These are phyloP conservation scores for Lasiosphaeriaceae sp. DNA, from an alignment of 495 filamentous ascomycete genomes.

Conservation along the genomic window DNA sequence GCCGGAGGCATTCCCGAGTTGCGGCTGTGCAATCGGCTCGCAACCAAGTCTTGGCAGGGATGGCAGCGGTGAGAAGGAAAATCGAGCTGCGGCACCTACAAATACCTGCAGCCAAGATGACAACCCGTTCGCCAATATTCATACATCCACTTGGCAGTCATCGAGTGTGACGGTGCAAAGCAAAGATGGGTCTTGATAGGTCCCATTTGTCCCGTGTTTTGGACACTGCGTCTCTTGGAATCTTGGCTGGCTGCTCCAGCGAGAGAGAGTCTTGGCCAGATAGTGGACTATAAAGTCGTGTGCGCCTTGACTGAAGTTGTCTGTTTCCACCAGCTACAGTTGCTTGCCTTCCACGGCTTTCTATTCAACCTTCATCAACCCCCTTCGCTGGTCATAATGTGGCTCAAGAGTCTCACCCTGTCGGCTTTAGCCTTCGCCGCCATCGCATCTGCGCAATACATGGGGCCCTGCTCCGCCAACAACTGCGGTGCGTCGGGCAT, in stretches of 20 bases:
- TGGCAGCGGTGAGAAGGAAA: not conserved
- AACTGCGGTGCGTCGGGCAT: constrained; percentile 18
- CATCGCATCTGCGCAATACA: constrained; percentile 16
- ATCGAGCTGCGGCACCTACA: not conserved
- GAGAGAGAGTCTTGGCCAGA: too few relatives aligned
- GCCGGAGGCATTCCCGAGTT: not conserved
- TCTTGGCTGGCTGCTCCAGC: too few relatives aligned
- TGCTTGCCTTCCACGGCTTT: not conserved
- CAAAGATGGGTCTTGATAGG: not conserved
- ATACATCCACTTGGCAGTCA: not conserved
- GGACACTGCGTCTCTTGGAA: too few relatives aligned
- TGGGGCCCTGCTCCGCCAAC: constrained; percentile 16
- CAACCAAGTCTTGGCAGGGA: not conserved
- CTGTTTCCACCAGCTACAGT: not conserved
- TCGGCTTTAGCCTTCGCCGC: not conserved
- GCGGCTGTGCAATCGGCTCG: not conserved
- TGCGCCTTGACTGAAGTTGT: too few relatives aligned
- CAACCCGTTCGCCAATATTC: not conserved
- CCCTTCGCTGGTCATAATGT: constrained; percentile 1
- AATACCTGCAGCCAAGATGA: too few relatives aligned
- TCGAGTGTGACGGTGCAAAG: not conserved
- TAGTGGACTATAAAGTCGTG: not conserved
- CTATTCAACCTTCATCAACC: not conserved
- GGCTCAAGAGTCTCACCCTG: not conserved
- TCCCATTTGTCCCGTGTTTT: too few relatives aligned